A percentile compares a stretch with the other conserved stretches of the same genome.
Conservation (phyloP, 2,329 filamentous ascomycete genomes). For the Remersonia thermophila region DNA sequence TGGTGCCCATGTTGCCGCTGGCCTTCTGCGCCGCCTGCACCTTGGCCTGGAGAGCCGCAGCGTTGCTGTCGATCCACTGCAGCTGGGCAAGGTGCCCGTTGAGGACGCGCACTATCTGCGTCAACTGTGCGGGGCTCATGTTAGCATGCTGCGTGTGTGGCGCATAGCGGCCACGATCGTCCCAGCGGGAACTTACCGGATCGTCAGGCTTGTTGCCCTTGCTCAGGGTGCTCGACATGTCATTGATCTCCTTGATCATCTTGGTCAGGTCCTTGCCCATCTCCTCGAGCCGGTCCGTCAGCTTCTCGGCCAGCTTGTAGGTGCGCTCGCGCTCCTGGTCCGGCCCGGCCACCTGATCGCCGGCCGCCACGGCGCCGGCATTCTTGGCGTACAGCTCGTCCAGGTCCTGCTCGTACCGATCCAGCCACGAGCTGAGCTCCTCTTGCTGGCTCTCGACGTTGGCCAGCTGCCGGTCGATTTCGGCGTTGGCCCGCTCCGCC, state of each 20-base stretch:
- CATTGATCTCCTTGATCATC: slow-evolving; percentile 98
- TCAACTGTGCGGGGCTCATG: slow-evolving; percentile 49
- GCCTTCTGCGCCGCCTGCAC: slow-evolving; percentile 73
- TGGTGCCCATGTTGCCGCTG: slow-evolving; percentile 47
- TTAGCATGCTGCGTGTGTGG: slow-evolving; percentile 11
- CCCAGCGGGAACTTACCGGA: slow-evolving; percentile 52
- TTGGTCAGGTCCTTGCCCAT: slow-evolving; percentile 86
- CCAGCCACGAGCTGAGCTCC: slow-evolving; percentile 77
- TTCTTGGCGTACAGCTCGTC: slow-evolving; percentile 77
- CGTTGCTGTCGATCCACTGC: slow-evolving; percentile 84
- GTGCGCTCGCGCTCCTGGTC: slow-evolving; percentile 94
- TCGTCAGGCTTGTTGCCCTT: slow-evolving; percentile 83
- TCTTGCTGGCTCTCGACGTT: slow-evolving; percentile 87
- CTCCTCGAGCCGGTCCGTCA: slow-evolving; percentile 80
- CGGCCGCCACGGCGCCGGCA: slow-evolving; percentile 43
- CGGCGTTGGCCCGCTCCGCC: slow-evolving; percentile 80
- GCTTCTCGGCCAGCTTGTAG: slow-evolving; percentile 89
- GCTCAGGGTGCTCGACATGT: slow-evolving; percentile 75
- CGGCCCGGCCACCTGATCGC: slow-evolving; percentile 68
- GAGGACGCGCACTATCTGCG: slow-evolving; percentile 88
- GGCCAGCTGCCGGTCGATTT: slow-evolving; percentile 84
- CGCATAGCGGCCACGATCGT: too few relatives aligned
- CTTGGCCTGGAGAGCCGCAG: slow-evolving; percentile 68
- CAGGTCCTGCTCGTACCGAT: slow-evolving; percentile 83
- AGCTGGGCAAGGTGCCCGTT: slow-evolving; percentile 87